phyloP scores from a whole-genome alignment of 2,329 filamentous ascomycete genomes.

The Hypoxylon sp. region DNA sequence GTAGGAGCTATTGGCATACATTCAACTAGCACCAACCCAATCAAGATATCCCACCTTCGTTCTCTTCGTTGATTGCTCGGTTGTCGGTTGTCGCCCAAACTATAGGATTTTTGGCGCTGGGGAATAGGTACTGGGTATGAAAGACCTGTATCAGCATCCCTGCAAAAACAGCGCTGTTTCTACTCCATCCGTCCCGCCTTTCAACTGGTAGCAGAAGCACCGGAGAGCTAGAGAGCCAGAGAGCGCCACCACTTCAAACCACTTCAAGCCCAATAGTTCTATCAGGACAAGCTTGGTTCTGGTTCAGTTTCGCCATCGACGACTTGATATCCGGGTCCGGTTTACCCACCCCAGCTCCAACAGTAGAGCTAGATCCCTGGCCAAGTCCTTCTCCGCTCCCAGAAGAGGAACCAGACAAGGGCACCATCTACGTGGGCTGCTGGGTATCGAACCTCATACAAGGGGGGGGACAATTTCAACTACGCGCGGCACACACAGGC shows the following conservation, averaged over 20 bases:
- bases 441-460: conserved; percentile 33
- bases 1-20: conserved; percentile 18
- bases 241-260: conserved; percentile 23
- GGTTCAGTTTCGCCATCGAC: conserved; percentile 17
- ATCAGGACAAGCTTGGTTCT: conserved; percentile 8
- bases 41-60: conserved; percentile 31
- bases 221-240: conserved; percentile 17
- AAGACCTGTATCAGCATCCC: conserved; percentile 40
- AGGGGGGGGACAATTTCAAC: conserved; percentile 27
- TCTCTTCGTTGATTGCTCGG: conserved; percentile 21
- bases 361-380: conserved; percentile 7
- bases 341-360: conserved; percentile 12
- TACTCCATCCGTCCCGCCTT: conserved; percentile 14
- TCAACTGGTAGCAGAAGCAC: conserved; percentile 20
- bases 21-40: conserved; percentile 29
- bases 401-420: conserved; percentile 19
- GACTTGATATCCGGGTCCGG: conserved; percentile 24
- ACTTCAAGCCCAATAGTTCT: background rate
- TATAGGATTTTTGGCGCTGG: conserved; percentile 34
- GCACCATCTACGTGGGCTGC: conserved; percentile 21
- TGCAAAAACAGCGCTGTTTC: conserved; percentile 31
- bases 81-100: conserved; percentile 33
- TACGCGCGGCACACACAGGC: conserved; percentile 44
- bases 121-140: conserved; percentile 11
- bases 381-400: conserved; percentile 40